Conservation (phyloP, 225 moss, liverwort and hornwort genomes). For the Thuidium tamariscinum region DNA sequence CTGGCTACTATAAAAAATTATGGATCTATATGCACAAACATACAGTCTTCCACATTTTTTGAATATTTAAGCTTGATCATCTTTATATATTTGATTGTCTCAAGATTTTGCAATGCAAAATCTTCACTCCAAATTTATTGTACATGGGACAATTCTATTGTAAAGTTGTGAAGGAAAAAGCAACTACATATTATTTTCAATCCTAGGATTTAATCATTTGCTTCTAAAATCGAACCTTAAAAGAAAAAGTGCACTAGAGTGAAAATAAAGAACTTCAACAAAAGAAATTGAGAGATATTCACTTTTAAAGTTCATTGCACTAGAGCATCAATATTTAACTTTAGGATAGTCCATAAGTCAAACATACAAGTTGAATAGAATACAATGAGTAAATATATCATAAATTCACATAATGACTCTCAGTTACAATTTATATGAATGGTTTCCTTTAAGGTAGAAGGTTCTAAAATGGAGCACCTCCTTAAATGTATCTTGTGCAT, state of each 20-base stretch:
- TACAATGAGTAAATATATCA: neutral
- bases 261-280: too few relatives aligned
- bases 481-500: too few relatives aligned
- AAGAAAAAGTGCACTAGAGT: neutral
- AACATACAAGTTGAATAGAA: neutral
- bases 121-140: neutral
- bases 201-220: neutral
- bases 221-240: neutral
- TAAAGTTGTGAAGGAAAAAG: neutral
- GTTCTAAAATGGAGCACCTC: too few relatives aligned
- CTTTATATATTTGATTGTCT: neutral
- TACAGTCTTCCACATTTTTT: neutral
- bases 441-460: too few relatives aligned
- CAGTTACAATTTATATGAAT: fast-evolving
- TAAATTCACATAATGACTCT: neutral
- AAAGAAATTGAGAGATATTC: neutral
- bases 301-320: too few relatives aligned
- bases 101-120: neutral
- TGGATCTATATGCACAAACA: neutral
- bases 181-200: neutral
- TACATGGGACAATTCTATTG: too few relatives aligned
- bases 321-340: neutral
- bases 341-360: neutral
- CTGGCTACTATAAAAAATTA: neutral
- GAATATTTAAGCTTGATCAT: neutral